These are phyloP conservation scores for Trifolium fragiferum DNA, from an alignment of 306 rosid species.

Conservation along the genomic window DNA sequence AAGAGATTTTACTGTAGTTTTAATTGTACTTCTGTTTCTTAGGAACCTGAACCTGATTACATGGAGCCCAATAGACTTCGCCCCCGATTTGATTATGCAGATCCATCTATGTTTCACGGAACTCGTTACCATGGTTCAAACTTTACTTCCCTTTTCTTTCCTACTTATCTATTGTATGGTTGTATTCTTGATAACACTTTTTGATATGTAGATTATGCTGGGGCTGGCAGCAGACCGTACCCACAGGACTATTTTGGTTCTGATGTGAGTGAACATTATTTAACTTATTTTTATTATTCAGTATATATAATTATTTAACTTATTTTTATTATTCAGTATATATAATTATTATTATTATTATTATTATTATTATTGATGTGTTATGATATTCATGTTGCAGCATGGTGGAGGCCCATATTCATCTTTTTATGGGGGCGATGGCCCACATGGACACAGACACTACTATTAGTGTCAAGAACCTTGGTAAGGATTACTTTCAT, in stretches of 20 bases:
- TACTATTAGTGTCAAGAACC: constrained; percentile 49
- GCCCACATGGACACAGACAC: constrained; percentile 57
- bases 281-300: constrained; percentile 29
- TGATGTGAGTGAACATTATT: constrained; percentile 60
- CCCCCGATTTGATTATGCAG: constrained; percentile 67
- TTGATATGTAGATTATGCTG: constrained; percentile 54
- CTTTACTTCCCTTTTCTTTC: constrained; percentile 10
- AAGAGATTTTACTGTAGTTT: too few species aligned
- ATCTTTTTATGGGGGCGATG: constrained; percentile 56
- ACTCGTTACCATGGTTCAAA: constrained; percentile 57
- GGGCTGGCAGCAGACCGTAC: constrained; percentile 57
- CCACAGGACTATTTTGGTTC: constrained; percentile 62
- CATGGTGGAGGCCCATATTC: constrained; percentile 61
- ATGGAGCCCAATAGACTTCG: constrained; percentile 68
- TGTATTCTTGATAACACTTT: constrained; percentile 22
- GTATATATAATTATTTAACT: neutral
- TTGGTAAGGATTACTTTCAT: constrained; percentile 49
- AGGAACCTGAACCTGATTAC: constrained; percentile 76
- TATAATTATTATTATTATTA: too few species aligned
- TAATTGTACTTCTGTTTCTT: constrained; percentile 31
- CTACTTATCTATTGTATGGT: neutral
- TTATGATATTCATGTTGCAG: constrained; percentile 54
- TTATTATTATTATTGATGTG: constrained; percentile 19
- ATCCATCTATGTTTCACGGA: constrained; percentile 58
- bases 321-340: too few species aligned